Conservation (phyloP, 2,329 filamentous ascomycete species). For the Atkinsonella hypoxylon region DNA sequence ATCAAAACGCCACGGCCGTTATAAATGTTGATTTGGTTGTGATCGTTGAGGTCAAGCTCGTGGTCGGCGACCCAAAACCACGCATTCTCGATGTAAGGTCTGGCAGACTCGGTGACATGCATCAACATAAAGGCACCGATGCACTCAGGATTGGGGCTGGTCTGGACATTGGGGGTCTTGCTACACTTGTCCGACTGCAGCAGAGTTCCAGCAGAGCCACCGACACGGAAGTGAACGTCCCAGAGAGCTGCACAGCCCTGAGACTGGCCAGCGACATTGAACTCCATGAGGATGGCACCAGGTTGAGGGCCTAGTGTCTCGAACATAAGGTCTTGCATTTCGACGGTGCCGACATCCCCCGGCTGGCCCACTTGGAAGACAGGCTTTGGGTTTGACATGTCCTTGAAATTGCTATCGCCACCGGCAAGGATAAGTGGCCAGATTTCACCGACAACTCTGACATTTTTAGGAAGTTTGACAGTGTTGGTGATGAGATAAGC, state of each 20-base stretch:
- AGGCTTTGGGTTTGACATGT: constrained; percentile 65
- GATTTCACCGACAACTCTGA: constrained; percentile 83
- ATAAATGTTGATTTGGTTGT: constrained; percentile 76
- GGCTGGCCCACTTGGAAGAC: constrained; percentile 73
- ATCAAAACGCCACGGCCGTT: constrained; percentile 76
- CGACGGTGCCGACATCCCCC: constrained; percentile 67
- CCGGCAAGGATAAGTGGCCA: constrained; percentile 84
- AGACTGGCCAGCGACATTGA: constrained; percentile 62
- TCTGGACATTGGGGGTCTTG: constrained; percentile 57
- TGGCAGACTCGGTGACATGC: constrained; percentile 49
- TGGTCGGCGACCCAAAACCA: constrained; percentile 91
- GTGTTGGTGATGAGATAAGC: constrained; percentile 61
- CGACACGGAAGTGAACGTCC: constrained; percentile 93
- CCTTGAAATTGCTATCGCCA: constrained; percentile 56
- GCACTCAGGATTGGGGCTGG: constrained; percentile 53
- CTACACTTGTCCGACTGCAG: constrained; percentile 69
- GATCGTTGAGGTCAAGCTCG: constrained; percentile 64
- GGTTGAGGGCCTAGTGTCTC: constrained; percentile 73
- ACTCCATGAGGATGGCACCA: constrained; percentile 83
- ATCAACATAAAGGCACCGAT: constrained; percentile 61
- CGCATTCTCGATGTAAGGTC: constrained; percentile 74
- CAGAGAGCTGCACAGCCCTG: constrained; percentile 71
- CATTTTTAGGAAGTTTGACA: constrained; percentile 60
- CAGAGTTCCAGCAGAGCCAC: constrained; percentile 72
- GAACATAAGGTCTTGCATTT: constrained; percentile 81